These are phyloP conservation scores for Ustilago bromivora DNA, from an alignment of 1,284 basidiomycete genomes.

Conservation along the genomic window DNA sequence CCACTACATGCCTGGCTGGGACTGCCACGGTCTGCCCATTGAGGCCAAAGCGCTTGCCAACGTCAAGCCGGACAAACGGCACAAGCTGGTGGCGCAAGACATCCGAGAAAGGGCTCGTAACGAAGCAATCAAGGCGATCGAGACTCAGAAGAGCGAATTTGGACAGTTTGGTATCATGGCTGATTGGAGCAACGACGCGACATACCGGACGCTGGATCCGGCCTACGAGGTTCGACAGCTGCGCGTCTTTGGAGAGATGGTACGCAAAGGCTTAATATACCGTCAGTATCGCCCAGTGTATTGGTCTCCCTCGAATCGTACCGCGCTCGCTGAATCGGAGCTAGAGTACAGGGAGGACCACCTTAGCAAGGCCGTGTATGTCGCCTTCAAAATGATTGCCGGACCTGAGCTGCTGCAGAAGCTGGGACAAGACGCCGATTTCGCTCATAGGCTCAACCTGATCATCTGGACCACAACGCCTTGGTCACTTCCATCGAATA, in stretches of 20 bases:
- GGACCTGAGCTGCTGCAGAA: slow-evolving; percentile 23
- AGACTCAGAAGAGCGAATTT: slow-evolving; percentile 84
- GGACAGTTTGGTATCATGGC: slow-evolving; percentile 89
- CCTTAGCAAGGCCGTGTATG: slow-evolving; percentile 87
- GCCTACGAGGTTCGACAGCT: slow-evolving; percentile 90
- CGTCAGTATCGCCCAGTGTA: slow-evolving; percentile 90
- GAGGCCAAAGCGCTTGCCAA: slow-evolving; percentile 63
- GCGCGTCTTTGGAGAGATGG: slow-evolving; percentile 87
- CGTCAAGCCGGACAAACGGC: slow-evolving; percentile 74
- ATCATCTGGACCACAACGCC: slow-evolving; percentile 99
- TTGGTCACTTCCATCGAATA: slow-evolving; percentile 96
- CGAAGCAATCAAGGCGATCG: slow-evolving; percentile 82
- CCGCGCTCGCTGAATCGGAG: slow-evolving; percentile 95
- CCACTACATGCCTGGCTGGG: slow-evolving; percentile 97
- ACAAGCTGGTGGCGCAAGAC: slow-evolving; percentile 57
- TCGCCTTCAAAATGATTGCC: slow-evolving; percentile 75
- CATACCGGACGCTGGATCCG: slow-evolving; percentile 79
- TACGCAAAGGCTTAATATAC: slow-evolving; percentile 81
- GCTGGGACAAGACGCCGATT: slow-evolving; percentile 56
- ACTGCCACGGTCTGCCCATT: slow-evolving; percentile 97
- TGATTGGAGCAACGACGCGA: slow-evolving; percentile 82
- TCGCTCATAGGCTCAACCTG: slow-evolving; percentile 72
- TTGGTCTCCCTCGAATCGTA: slow-evolving; percentile 93
- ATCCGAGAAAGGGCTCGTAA: slow-evolving; percentile 80
- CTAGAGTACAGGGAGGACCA: slow-evolving; percentile 90